Conservation (phyloP, 139 green algal genomes). For the Dunaliella sp. region DNA sequence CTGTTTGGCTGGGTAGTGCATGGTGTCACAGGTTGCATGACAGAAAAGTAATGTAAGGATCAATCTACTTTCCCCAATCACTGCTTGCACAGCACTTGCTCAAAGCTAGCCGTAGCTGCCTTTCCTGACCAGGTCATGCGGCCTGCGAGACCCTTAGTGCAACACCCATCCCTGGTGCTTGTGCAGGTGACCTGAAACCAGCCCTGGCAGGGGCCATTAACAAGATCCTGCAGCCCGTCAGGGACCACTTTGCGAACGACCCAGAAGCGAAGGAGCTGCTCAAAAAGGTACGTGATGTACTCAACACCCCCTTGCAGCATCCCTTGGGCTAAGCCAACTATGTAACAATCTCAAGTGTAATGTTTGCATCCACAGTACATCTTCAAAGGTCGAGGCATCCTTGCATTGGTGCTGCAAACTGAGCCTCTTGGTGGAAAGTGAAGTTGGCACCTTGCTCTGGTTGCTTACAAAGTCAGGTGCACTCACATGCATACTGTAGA, state of each 20-base stretch:
- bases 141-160: too few relatives aligned
- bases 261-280: conserved; percentile 88
- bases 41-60: too few relatives aligned
- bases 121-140: too few relatives aligned
- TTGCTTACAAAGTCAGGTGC: not conserved
- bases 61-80: too few relatives aligned
- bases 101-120: too few relatives aligned
- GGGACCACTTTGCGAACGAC: conserved; percentile 95
- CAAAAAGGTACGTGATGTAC: conserved; percentile 78
- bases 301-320: too few relatives aligned
- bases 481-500: too few relatives aligned
- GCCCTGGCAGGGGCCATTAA: conserved; percentile 78
- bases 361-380: not conserved
- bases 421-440: not conserved
- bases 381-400: not conserved
- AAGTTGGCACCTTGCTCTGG: not conserved
- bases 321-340: too few relatives aligned
- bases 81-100: too few relatives aligned
- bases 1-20: too few relatives aligned
- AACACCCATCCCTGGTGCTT: too few relatives aligned
- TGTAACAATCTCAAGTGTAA: not conserved
- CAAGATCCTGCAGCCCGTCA: conserved; percentile 89
- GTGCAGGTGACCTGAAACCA: conserved; percentile 46
- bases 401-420: not conserved
- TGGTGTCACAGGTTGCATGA: too few relatives aligned